Evolutionary conservation across 2,329 filamentous ascomycete species (phyloP).

Genomic region (Emmonsiellopsis sp.): DNA sequence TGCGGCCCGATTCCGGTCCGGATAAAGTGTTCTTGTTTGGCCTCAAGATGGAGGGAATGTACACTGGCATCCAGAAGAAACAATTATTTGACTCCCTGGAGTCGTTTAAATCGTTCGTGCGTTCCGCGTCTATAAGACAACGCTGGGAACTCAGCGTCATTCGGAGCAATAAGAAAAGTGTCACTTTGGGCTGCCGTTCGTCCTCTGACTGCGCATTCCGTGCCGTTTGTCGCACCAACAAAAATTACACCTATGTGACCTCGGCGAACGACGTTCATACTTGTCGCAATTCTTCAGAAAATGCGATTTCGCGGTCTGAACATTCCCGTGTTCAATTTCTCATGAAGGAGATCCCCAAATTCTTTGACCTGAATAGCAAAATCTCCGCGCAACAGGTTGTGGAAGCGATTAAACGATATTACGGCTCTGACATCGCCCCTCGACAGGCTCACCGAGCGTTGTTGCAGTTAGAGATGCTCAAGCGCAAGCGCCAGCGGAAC

Average conservation of each 20-base stretch:
- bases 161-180: constrained; percentile 32
- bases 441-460: constrained; percentile 31
- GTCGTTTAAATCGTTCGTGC: constrained; percentile 29
- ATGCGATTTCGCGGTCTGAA: constrained; percentile 29
- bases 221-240: constrained; percentile 31
- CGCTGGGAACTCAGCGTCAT: constrained; percentile 32
- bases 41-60: constrained; percentile 27
- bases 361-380: constrained; percentile 29
- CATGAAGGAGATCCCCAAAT: constrained; percentile 29
- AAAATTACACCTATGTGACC: constrained; percentile 31
- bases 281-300: constrained; percentile 22
- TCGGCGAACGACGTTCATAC: constrained; percentile 30
- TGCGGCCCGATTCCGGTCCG: too few relatives aligned
- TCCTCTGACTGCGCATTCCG: constrained; percentile 30
- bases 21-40: too few relatives aligned
- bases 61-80: constrained; percentile 30
- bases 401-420: constrained; percentile 31
- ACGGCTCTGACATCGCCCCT: constrained; percentile 31
- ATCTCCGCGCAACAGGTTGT: constrained; percentile 30
- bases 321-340: constrained; percentile 32
- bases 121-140: constrained; percentile 31
- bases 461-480: constrained; percentile 22
- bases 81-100: constrained; percentile 30
- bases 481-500: constrained; percentile 9
- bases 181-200: constrained; percentile 32